phyloP scores from a whole-genome alignment of 495 filamentous ascomycete species.

The Pseudotulostoma volvatum region DNA sequence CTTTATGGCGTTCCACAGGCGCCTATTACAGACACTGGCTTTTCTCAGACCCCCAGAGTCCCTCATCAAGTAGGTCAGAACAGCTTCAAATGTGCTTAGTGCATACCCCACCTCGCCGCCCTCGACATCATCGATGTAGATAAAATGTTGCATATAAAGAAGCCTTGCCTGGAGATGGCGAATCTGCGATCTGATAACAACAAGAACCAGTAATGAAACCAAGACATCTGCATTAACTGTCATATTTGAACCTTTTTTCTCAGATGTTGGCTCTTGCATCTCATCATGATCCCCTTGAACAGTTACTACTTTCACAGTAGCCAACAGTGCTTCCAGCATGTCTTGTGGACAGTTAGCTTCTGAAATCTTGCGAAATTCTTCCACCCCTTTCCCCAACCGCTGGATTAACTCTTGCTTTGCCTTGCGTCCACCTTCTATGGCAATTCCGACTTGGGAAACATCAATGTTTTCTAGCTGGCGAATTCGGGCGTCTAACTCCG shows the following conservation, averaged over 20 bases:
- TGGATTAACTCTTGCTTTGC: conserved; percentile 58
- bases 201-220: conserved; percentile 78
- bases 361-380: conserved; percentile 77
- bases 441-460: conserved; percentile 82
- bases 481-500: conserved; percentile 81
- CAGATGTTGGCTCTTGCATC: conserved; percentile 23
- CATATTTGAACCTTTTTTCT: conserved; percentile 45
- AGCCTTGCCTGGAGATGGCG: conserved; percentile 76
- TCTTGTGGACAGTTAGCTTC: conserved; percentile 79
- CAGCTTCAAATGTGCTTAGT: conserved; percentile 89
- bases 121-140: conserved; percentile 94
- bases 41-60: conserved; percentile 68
- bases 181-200: conserved; percentile 84
- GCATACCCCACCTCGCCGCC: conserved; percentile 95
- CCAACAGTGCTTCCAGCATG: conserved; percentile 77
- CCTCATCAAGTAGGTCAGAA: conserved; percentile 73
- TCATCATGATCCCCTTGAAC: conserved; percentile 24
- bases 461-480: conserved; percentile 87
- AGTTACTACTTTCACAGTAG: conserved; percentile 76
- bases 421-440: conserved; percentile 51
- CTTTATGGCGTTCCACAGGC: conserved; percentile 73
- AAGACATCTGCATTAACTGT: conserved; percentile 93
- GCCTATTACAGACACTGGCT: conserved; percentile 71
- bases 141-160: conserved; percentile 86
- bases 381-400: conserved; percentile 60